Evolutionary conservation across 805 yeast genomes (phyloP).

Genomic region (Candida morakotiae): DNA sequence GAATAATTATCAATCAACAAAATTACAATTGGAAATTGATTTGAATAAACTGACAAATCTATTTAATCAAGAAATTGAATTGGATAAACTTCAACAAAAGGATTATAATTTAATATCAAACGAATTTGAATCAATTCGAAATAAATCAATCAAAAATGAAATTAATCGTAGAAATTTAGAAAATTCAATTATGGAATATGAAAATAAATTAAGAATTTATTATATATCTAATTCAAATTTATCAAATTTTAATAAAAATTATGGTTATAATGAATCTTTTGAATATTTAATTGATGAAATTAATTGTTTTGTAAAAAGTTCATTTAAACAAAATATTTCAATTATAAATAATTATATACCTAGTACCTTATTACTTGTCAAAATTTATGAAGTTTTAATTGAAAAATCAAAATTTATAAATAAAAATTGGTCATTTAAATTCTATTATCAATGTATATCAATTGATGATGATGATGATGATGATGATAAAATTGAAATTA

Average conservation of each 20-base stretch:
- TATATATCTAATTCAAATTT: constrained; percentile 9
- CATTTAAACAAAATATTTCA: constrained; percentile 12
- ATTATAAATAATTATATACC: constrained; percentile 9
- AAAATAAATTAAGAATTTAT: constrained; percentile 23
- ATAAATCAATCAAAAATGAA: constrained; percentile 31
- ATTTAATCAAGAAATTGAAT: constrained; percentile 13
- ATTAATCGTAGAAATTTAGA: constrained; percentile 42
- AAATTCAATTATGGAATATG: constrained; percentile 41
- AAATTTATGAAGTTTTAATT: background rate
- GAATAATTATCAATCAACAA: constrained; percentile 14
- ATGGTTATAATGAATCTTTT: constrained; percentile 4
- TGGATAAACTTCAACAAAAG: constrained; percentile 16
- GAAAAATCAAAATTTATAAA: background rate
- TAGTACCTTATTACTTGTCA: background rate
- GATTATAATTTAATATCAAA: constrained; percentile 15
- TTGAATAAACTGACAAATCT: constrained; percentile 17
- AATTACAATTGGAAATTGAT: constrained; percentile 15
- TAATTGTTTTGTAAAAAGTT: constrained; percentile 15
- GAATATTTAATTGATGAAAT: constrained; percentile 17
- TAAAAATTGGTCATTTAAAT: background rate
- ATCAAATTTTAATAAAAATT: constrained; percentile 17
- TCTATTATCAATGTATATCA: constrained; percentile 5
- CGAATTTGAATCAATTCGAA: constrained; percentile 16
- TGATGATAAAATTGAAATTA: no score
- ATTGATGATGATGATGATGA: background rate